phyloP scores from a whole-genome alignment of 2,329 filamentous ascomycete genomes.

The Dothiorella sarmentorum region DNA sequence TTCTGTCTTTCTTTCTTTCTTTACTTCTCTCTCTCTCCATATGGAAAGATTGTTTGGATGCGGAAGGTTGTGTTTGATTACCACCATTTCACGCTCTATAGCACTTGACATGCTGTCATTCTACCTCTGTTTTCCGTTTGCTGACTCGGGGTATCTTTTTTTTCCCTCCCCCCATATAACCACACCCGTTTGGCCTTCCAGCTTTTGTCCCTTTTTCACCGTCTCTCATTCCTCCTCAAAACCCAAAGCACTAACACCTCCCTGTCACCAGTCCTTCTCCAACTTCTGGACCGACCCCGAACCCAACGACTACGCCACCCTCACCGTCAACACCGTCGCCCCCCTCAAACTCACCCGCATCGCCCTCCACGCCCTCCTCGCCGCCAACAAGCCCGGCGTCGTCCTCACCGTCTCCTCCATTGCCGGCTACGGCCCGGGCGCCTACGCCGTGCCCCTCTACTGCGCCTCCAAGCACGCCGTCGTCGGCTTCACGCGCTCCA shows the following conservation, averaged over 20 bases:
- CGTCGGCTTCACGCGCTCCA: conserved; percentile 14
- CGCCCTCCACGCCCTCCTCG: conserved; percentile 4
- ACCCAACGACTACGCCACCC: not conserved
- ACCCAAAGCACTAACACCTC: not conserved
- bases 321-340: conserved; percentile 15
- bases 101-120: too few relatives aligned
- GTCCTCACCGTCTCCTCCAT: conserved; percentile 13
- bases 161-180: not conserved
- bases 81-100: too few relatives aligned
- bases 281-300: conserved; percentile 17
- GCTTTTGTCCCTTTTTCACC: not conserved
- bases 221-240: not conserved
- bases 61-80: too few relatives aligned
- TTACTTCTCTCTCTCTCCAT: not conserved
- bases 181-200: not conserved
- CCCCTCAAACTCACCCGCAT: conserved; percentile 18
- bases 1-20: too few relatives aligned
- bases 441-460: conserved; percentile 17
- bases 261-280: not conserved
- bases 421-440: conserved; percentile 8
- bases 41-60: too few relatives aligned
- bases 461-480: conserved; percentile 17
- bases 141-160: too few relatives aligned
- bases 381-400: conserved; percentile 10
- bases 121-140: too few relatives aligned